These are phyloP conservation scores for Parietichytrium sp. DNA, from an alignment of 108 stramenopile genomes.

Conservation along the genomic window DNA sequence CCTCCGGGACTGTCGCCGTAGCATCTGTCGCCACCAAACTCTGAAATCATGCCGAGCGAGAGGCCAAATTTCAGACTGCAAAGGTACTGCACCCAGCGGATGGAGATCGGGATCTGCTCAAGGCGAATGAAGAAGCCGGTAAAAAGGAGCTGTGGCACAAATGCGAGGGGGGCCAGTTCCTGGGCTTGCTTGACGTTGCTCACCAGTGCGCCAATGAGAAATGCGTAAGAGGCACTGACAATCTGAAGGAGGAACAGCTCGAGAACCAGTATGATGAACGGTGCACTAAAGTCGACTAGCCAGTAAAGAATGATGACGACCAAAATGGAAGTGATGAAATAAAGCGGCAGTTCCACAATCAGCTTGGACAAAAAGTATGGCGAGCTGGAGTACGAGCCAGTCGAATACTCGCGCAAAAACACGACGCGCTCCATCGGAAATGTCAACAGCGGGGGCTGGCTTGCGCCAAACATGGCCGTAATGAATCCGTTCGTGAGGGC, in stretches of 20 bases:
- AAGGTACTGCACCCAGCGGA: conserved; percentile 49
- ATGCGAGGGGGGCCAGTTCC: conserved; percentile 40
- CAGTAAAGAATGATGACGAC: conserved; percentile 21
- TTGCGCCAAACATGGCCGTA: conserved; percentile 39
- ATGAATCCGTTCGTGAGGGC: conserved; percentile 40
- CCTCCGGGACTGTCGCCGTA: not conserved
- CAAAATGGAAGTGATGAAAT: conserved; percentile 16
- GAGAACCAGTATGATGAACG: conserved; percentile 31
- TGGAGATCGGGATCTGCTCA: not conserved
- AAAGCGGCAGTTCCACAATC: conserved; percentile 7
- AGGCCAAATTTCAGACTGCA: conserved; percentile 43
- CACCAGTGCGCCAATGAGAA: conserved; percentile 35
- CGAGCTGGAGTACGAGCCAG: conserved; percentile 37
- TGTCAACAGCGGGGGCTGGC: conserved; percentile 21
- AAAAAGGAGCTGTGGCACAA: conserved; percentile 49
- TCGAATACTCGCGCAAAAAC: conserved; percentile 45
- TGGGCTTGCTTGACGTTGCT: conserved; percentile 33
- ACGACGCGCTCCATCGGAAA: conserved; percentile 45
- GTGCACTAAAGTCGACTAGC: not conserved
- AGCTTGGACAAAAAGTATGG: conserved; percentile 43
- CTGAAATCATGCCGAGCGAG: conserved; percentile 33
- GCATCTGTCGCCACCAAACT: conserved; percentile 37
- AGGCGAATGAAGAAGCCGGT: conserved; percentile 46
- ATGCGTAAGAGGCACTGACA: conserved; percentile 23
- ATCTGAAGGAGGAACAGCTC: conserved; percentile 16